Evolutionary conservation across 208 protist genomes (phyloP), one percentile per base, ranked within the genome.

Genomic region (Leptomonas pyrrhocoris): DNA sequence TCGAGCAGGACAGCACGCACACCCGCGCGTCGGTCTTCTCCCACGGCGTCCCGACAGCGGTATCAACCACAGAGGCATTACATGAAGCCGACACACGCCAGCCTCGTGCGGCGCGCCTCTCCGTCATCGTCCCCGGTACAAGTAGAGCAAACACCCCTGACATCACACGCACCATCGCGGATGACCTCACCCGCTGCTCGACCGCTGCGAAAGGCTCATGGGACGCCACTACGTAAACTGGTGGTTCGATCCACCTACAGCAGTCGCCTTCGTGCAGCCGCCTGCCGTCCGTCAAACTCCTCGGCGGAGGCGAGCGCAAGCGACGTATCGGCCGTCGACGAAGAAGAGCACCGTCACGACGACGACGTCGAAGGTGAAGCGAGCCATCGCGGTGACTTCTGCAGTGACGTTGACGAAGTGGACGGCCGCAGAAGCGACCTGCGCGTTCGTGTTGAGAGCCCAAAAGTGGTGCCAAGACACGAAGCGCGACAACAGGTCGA

Each of bases 21-120:
- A 36, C 38, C 21, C 0, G 19, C 23, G 12, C 50, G 36, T 7
- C 61, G 21, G 27, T 4, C n/a, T 34, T 57, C 36, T n/a, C 48
- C n/a, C 9, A 28, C n/a, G 9, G 43, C n/a, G 3, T 30, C 36
- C 38, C 54, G 54, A 8, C 59, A 56, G 28, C 56, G 36, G 13
- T 68, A 62, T 43, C 45, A 38, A 23, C 48, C 71, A 12, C 48
- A 54, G 12, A 54, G 46, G 19, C 65, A 68, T 21, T 77, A 73
- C 64, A 72, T 81, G 74, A 40, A 42, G 25, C 67, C 83, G 34
- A 71, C 77, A 5, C 61, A 77, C 31, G 66, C 81, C 45, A 80
- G 74, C 19, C 25, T 70, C 19, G 45, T 57, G 67, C 74, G 67
- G 23, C 67, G 42, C 15, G 42, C 65, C n/a, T 55, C n/a, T n/a